Conservation (phyloP, 2,329 filamentous ascomycete species). For the Aureobasidium sp. region DNA sequence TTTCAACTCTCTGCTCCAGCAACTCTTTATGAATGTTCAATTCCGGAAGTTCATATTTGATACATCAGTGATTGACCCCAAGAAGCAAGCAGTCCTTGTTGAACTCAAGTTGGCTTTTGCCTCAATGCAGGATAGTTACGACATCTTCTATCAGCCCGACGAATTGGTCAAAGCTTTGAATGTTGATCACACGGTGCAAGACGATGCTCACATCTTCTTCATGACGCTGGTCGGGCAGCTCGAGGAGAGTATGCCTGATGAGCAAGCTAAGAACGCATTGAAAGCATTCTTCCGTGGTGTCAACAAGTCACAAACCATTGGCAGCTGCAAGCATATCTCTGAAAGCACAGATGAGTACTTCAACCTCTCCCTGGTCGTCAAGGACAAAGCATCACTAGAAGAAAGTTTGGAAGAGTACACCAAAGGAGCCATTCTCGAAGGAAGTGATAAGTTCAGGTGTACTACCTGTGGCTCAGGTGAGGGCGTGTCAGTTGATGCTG, state of each 20-base stretch:
- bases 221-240: constrained; percentile 86
- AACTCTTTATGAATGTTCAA: constrained; percentile 88
- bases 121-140: constrained; percentile 74
- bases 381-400: constrained; percentile 73
- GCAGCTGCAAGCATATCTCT: constrained; percentile 89
- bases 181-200: constrained; percentile 84
- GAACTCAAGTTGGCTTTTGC: constrained; percentile 78
- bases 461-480: constrained; percentile 64
- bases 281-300: constrained; percentile 84
- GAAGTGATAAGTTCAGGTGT: constrained; percentile 96
- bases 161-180: constrained; percentile 65
- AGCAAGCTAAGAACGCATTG: constrained; percentile 62
- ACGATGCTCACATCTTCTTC: constrained; percentile 98
- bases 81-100: constrained; percentile 59
- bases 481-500: constrained; percentile 67
- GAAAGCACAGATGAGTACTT: constrained; percentile 86
- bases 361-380: constrained; percentile 92
- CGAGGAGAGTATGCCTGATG: constrained; percentile 67
- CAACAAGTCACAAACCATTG: constrained; percentile 88
- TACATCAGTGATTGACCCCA: constrained; percentile 42
- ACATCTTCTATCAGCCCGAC: constrained; percentile 64
- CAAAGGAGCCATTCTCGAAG: constrained; percentile 92
- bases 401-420: constrained; percentile 94
- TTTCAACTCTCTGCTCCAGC: constrained; percentile 86
- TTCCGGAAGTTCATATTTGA: constrained; percentile 78